Percentiles rank a stretch among this genome's conserved stretches.
phyloP scores from a whole-genome alignment of 2,329 filamentous ascomycete genomes.

The Fulvia fulva region DNA sequence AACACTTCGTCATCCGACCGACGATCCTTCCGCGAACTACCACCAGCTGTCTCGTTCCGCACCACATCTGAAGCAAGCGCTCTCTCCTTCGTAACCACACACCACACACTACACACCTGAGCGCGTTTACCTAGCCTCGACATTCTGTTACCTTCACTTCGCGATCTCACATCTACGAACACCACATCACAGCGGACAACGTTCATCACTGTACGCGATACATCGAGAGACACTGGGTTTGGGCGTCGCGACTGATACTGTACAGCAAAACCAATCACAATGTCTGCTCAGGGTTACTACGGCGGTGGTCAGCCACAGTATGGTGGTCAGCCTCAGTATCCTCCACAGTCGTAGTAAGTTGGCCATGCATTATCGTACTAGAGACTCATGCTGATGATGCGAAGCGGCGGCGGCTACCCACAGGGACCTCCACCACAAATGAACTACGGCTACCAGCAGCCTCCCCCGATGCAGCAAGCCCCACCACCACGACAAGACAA shows the following conservation, averaged over 20 bases:
- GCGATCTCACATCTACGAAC: not conserved
- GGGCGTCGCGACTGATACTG: slow-evolving; percentile 5
- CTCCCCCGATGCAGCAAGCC: slow-evolving; percentile 42
- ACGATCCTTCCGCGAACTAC: not conserved
- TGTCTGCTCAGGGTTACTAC: slow-evolving; percentile 45
- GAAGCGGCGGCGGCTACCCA: slow-evolving; percentile 18
- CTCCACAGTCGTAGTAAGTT: slow-evolving; percentile 36
- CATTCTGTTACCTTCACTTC: not conserved
- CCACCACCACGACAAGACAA: slow-evolving; percentile 40
- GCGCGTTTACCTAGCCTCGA: not conserved
- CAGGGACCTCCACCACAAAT: slow-evolving; percentile 28
- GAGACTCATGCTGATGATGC: slow-evolving; percentile 4
- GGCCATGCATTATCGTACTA: not conserved
- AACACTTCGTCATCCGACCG: not conserved
- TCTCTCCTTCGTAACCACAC: not conserved
- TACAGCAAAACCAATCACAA: slow-evolving; percentile 21
- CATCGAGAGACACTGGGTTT: not conserved
- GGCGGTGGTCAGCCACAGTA: slow-evolving; percentile 27
- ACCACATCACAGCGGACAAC: not conserved
- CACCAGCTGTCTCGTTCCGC: not conserved
- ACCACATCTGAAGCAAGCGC: too few species aligned
- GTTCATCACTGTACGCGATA: not conserved
- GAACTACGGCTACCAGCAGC: slow-evolving; percentile 38
- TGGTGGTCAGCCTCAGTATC: slow-evolving; percentile 33
- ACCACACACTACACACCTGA: not conserved